These are phyloP conservation scores for Starmerella kuoi DNA, from an alignment of 805 yeast species.

Conservation along the genomic window DNA sequence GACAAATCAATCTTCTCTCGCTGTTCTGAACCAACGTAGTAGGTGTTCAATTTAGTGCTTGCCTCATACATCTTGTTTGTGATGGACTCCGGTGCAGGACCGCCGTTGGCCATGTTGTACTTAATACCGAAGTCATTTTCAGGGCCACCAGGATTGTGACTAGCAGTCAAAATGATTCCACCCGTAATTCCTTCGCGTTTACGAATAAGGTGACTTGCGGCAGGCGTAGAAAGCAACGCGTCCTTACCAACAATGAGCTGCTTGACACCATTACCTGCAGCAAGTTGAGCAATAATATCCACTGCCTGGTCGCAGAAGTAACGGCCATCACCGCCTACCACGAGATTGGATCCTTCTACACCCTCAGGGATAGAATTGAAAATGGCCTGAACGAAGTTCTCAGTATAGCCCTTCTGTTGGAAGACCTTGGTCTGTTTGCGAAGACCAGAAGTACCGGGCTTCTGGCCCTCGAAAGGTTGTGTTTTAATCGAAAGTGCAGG, in stretches of 20 bases:
- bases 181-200: conserved; percentile 55
- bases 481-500: conserved; percentile 38
- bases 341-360: conserved; percentile 55
- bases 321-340: conserved; percentile 95
- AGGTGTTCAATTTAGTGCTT: conserved; percentile 46
- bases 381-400: conserved; percentile 84
- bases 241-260: conserved; percentile 77
- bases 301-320: conserved; percentile 74
- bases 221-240: conserved; percentile 89
- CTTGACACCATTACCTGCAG: conserved; percentile 83
- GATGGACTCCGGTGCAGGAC: conserved; percentile 94
- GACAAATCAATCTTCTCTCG: conserved; percentile 56
- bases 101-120: conserved; percentile 89
- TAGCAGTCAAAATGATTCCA: conserved; percentile 90
- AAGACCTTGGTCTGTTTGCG: conserved; percentile 83
- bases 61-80: conserved; percentile 74
- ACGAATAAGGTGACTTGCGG: conserved; percentile 88
- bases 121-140: conserved; percentile 85
- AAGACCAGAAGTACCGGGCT: conserved; percentile 96
- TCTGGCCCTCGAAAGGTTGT: conserved; percentile 74
- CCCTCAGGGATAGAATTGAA: conserved; percentile 88
- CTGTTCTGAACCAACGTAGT: conserved; percentile 42
- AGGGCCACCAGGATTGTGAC: conserved; percentile 98
- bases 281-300: conserved; percentile 67
- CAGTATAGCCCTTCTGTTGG: conserved; percentile 69